Evolutionary conservation across 2,329 filamentous ascomycete genomes (phyloP), one percentile per base, ranked within the genome.

Genomic region (Penicillium thymicola): DNA sequence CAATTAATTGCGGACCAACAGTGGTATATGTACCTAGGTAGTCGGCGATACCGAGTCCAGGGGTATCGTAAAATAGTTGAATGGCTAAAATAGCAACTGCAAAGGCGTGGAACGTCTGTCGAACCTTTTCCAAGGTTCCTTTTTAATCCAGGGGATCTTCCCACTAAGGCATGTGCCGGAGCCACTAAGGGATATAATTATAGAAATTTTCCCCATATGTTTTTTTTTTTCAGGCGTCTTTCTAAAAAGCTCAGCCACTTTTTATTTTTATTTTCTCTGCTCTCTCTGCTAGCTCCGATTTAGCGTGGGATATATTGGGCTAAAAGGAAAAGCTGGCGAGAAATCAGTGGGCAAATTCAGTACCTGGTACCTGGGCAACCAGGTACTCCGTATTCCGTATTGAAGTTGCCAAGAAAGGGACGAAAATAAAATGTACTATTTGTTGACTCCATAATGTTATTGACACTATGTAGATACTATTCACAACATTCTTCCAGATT

Each of bases 31-130:
- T 18, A 21, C 21, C 21, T 21, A 21, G 21, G 21, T 21, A 37
- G 37, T 48, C 30, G 23, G 50, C n/a, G 23, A 45, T 30, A 37
- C 25, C 41, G 42, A 46, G n/a, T 23, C 30, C 28, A 45, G 40
- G 40, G 49, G 40, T 25, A 38, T 27, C 13, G n/a, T 16, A 38
- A 45, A 52, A 43, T 43, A 14, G 25, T n/a, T 23, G 40, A 46
- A 44, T 44, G 5, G 27, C 6, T 23, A 32, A n/a, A 30, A 45
- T 45, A 41, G 36, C 6, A 34, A 47, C 45, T 43, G 52, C 45
- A 55, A 28, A 49, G 47, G 46, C 46, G 46, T 55, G 53, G 53
- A 55, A 55, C 52, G 30, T 28, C 46, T 37, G 16, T 37, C 51
- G 51, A 54, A 49, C 37, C 44, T 49, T 54, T 54, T 54, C 44